Conservation (phyloP, 768 basidiomycete genomes). For the Trametes gibbosa region DNA sequence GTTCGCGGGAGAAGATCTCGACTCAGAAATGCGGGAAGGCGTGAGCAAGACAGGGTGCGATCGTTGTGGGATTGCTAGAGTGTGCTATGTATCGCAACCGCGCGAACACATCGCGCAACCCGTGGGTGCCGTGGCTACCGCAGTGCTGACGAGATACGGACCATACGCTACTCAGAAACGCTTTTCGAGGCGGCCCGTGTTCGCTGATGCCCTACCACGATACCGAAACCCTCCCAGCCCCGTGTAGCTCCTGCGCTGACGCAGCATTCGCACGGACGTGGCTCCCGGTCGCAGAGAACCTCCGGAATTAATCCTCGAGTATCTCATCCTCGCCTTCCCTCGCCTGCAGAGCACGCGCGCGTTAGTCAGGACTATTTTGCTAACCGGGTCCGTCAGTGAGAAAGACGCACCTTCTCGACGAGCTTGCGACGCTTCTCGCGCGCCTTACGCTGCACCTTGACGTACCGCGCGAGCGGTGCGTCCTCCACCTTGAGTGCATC, state of each 20-base stretch:
- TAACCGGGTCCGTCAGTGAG: not conserved
- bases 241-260: not conserved
- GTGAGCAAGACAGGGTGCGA: not conserved
- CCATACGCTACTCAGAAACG: not conserved
- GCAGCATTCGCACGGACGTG: conserved; percentile 3
- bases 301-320: conserved; percentile 42
- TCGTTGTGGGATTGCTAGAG: not conserved
- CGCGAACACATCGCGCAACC: not conserved
- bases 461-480: conserved; percentile 78
- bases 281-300: conserved; percentile 2
- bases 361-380: not conserved
- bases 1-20: conserved; percentile 19
- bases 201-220: not conserved
- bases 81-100: not conserved
- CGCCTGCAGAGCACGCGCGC: conserved; percentile 43
- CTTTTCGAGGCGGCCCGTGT: not conserved
- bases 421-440: conserved; percentile 70
- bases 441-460: conserved; percentile 77
- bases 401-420: conserved; percentile 63
- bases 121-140: not conserved
- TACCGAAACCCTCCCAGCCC: not conserved
- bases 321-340: conserved; percentile 70
- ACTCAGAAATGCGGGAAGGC: not conserved
- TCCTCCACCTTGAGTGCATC: conserved; percentile 55
- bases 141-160: not conserved